A percentile compares a stretch with the other conserved stretches of the same genome.
phyloP scores from a whole-genome alignment of 1,139 yeast genomes.

The Diutina pseudorugosa region DNA sequence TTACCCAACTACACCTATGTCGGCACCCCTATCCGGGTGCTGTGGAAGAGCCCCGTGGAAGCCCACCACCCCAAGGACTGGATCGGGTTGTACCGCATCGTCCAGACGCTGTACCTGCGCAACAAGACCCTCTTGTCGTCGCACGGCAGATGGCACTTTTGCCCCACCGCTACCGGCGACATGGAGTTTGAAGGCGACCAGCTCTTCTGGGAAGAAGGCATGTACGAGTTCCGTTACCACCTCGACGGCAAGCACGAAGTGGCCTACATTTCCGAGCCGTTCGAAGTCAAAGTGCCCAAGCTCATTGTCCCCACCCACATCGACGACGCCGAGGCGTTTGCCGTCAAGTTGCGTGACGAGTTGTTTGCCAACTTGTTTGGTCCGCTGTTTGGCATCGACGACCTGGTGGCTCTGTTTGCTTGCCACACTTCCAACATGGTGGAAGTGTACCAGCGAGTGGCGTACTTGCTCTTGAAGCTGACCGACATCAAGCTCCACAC shows the following conservation, averaged over 20 bases:
- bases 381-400: constrained; percentile 12
- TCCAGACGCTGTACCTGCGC: constrained; percentile 49
- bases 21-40: constrained; percentile 44
- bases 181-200: constrained; percentile 38
- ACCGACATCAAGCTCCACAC: constrained; percentile 29
- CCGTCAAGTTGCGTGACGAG: constrained; percentile 18
- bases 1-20: constrained; percentile 16
- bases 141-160: constrained; percentile 58
- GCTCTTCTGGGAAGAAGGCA: constrained; percentile 59
- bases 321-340: constrained; percentile 14
- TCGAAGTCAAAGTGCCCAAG: constrained; percentile 39
- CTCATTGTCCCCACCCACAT: constrained; percentile 24
- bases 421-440: constrained; percentile 19
- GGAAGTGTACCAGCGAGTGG: constrained; percentile 21
- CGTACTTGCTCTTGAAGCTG: constrained; percentile 22
- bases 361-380: constrained; percentile 21
- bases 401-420: constrained; percentile 17
- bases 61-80: constrained; percentile 43
- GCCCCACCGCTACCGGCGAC: constrained; percentile 34
- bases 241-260: constrained; percentile 62
- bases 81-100: constrained; percentile 66
- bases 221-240: constrained; percentile 70
- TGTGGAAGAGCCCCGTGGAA: constrained; percentile 43
- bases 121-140: constrained; percentile 53
- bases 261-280: constrained; percentile 55